A percentile compares a stretch with the other conserved stretches of the same genome.
Evolutionary conservation across 768 basidiomycete species (phyloP).

Genomic region (Serendipita sp.): DNA sequence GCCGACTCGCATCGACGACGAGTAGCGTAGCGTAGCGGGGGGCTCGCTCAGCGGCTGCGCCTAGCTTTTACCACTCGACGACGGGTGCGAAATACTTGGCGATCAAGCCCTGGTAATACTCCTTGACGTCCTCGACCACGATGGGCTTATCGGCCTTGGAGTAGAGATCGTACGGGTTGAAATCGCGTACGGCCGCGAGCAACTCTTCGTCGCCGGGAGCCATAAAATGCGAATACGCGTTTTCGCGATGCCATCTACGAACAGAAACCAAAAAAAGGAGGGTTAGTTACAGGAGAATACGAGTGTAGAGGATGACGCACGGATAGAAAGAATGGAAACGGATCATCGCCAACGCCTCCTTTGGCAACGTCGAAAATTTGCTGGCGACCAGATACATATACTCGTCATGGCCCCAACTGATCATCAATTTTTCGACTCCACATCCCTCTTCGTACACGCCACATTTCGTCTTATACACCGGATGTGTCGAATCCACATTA

Average conservation of each 20-base stretch:
- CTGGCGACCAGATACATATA: conserved; percentile 53
- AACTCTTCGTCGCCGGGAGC: conserved; percentile 34
- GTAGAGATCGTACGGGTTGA: conserved; percentile 93
- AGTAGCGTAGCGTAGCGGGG: no score
- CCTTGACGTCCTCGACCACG: conserved; percentile 42
- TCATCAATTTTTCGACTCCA: conserved; percentile 73
- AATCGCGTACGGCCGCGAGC: conserved; percentile 61
- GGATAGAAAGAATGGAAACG: conserved; percentile 93
- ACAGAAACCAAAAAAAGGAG: neutral
- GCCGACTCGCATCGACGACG: no score
- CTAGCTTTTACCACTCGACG: conserved; percentile 50
- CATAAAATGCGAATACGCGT: conserved; percentile 65
- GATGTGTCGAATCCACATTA: conserved; percentile 53
- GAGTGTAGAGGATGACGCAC: conserved; percentile 18
- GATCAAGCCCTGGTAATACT: conserved; percentile 74
- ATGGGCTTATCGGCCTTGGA: conserved; percentile 67
- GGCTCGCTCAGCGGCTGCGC: no score
- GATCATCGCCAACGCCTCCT: conserved; percentile 78
- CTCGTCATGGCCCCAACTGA: conserved; percentile 87
- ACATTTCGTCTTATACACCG: conserved; percentile 48
- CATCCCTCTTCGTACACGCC: conserved; percentile 68
- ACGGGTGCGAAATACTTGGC: conserved; percentile 69
- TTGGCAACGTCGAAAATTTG: conserved; percentile 63
- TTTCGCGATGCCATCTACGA: conserved; percentile 68
- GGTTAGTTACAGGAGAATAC: neutral